Conservation (phyloP, 176 grass and related monocot genomes). For the Miscanthus lutarioriparius region DNA sequence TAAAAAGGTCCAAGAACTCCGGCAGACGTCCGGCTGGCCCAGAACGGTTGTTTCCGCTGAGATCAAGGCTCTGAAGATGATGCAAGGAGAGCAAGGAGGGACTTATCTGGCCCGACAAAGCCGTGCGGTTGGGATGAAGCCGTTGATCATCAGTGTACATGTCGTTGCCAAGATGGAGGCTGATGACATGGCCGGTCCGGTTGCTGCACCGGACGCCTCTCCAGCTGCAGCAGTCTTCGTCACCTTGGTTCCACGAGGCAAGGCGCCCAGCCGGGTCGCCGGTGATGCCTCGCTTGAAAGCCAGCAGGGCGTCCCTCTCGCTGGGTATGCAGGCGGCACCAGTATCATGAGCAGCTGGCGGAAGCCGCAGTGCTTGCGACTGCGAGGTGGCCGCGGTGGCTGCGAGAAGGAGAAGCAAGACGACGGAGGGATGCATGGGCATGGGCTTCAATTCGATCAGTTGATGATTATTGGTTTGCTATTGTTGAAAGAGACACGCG, state of each 20-base stretch:
- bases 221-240: slow-evolving; percentile 43
- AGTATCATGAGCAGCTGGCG: background rate
- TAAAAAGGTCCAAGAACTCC: background rate
- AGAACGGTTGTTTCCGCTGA: background rate
- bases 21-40: background rate
- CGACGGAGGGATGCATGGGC: too few species aligned
- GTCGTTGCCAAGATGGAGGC: slow-evolving; percentile 12
- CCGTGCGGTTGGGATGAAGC: fast-evolving
- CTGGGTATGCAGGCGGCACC: background rate
- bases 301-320: slow-evolving; percentile 41
- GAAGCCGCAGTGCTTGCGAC: too few species aligned
- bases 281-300: slow-evolving; percentile 39
- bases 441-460: too few species aligned
- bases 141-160: background rate
- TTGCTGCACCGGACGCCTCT: slow-evolving; percentile 35
- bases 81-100: background rate
- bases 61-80: background rate
- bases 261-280: fast-evolving
- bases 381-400: too few species aligned
- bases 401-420: too few species aligned
- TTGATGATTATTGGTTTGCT: too few species aligned
- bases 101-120: slow-evolving; percentile 20
- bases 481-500: too few species aligned
- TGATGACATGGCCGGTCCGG: background rate
- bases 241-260: background rate